These are phyloP conservation scores for Talaromyces thailandensis DNA, from an alignment of 495 filamentous ascomycete species.

Conservation along the genomic window DNA sequence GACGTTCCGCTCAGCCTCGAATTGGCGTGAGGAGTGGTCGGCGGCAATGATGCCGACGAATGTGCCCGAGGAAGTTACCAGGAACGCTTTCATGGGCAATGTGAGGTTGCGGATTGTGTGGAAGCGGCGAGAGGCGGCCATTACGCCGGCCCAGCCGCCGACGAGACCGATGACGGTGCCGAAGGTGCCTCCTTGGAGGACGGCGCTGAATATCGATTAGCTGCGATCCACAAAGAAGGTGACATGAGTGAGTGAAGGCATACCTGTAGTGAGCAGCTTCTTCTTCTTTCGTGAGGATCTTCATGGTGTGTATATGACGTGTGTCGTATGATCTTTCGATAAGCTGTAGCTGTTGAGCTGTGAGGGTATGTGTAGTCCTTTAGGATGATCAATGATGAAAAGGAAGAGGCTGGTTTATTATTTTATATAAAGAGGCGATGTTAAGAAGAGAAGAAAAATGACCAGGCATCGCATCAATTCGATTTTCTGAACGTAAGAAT, in stretches of 20 bases:
- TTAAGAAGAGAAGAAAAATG: too few relatives aligned
- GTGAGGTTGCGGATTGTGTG: slow-evolving; percentile 70
- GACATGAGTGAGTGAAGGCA: not conserved
- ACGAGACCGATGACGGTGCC: slow-evolving; percentile 60
- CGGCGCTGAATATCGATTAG: slow-evolving; percentile 38
- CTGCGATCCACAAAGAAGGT: not conserved
- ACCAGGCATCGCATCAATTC: too few relatives aligned
- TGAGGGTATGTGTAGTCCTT: too few relatives aligned
- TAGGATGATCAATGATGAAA: too few relatives aligned
- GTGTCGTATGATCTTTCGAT: not conserved
- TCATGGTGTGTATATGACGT: slow-evolving; percentile 49
- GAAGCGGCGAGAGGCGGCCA: slow-evolving; percentile 52
- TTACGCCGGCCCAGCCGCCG: slow-evolving; percentile 55
- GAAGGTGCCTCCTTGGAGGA: slow-evolving; percentile 67
- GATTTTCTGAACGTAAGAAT: not conserved
- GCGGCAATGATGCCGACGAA: slow-evolving; percentile 81
- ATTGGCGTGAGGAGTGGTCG: slow-evolving; percentile 67
- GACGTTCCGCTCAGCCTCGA: slow-evolving; percentile 61
- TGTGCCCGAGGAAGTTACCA: slow-evolving; percentile 72
- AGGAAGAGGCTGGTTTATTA: too few relatives aligned
- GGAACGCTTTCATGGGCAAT: slow-evolving; percentile 81
- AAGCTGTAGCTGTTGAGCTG: not conserved
- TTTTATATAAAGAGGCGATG: too few relatives aligned
- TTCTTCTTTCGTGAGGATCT: slow-evolving; percentile 90
- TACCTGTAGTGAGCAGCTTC: slow-evolving; percentile 61